phyloP scores from a whole-genome alignment of 768 basidiomycete genomes.

The Boletus huronensis region DNA sequence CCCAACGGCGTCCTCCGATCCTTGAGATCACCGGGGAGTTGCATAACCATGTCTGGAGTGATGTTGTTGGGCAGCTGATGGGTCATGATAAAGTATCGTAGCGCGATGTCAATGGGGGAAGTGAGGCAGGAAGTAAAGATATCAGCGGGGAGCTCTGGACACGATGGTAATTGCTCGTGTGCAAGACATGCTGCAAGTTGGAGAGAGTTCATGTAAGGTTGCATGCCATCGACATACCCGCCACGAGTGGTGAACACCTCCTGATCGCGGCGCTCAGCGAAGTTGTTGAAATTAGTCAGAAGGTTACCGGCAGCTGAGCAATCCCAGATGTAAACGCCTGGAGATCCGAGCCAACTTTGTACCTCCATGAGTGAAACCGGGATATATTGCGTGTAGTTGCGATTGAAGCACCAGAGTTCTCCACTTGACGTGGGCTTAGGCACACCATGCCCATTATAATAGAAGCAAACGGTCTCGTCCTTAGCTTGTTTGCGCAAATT shows the following conservation, averaged over 20 bases:
- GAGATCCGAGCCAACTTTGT: slow-evolving; percentile 90
- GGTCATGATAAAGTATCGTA: slow-evolving; percentile 90
- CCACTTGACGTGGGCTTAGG: slow-evolving; percentile 94
- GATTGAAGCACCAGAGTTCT: slow-evolving; percentile 98
- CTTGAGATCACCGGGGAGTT: slow-evolving; percentile 94
- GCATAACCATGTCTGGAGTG: slow-evolving; percentile 87
- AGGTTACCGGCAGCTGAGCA: slow-evolving; percentile 97
- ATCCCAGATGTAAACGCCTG: slow-evolving; percentile 98
- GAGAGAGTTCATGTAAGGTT: slow-evolving; percentile 81
- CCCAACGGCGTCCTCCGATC: slow-evolving; percentile 95
- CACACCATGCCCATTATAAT: slow-evolving; percentile 98
- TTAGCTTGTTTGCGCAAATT: slow-evolving; percentile 83
- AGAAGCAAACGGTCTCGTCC: slow-evolving; percentile 91
- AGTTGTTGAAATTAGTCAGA: slow-evolving; percentile 80
- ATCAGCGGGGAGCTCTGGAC: slow-evolving; percentile 95
- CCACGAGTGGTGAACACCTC: slow-evolving; percentile 58
- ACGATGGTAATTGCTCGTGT: slow-evolving; percentile 88
- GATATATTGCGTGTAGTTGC: slow-evolving; percentile 96
- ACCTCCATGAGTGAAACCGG: slow-evolving; percentile 93
- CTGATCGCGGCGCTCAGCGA: slow-evolving; percentile 71
- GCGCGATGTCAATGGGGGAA: slow-evolving; percentile 95
- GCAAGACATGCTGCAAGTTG: slow-evolving; percentile 94
- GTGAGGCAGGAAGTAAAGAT: slow-evolving; percentile 97
- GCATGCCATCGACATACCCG: slow-evolving; percentile 54
- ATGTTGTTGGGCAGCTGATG: slow-evolving; percentile 80